Evolutionary conservation across 305 asterid species (phyloP), one percentile per base, ranked within the genome.

Genomic region (Withania somnifera): DNA sequence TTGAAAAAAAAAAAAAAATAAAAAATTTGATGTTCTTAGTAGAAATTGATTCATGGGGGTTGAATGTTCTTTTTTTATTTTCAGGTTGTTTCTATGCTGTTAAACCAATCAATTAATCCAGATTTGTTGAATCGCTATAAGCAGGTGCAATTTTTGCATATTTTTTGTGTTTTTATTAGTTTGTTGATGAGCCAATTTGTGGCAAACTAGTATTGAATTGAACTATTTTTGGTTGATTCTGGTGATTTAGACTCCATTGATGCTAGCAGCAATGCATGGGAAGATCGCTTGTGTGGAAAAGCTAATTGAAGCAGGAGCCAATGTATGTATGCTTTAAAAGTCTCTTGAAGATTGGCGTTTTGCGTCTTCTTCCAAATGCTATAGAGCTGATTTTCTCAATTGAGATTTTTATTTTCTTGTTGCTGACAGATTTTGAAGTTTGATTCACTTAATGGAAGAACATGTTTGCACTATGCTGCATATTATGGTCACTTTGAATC

Each of bases 241-340:
- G 61, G 5, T 85, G 79, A 54, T 79, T 69, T 83, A 96, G 99
- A 96, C 98, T 85, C 99, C 99, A 78, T 85, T 96, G 91, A 96
- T 94, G 99, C 82, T 96, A 88, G 99, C 98, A 86, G 97, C 99
- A 86, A 96, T 94, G 98, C 96, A 93, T 78, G 98, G 98, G 82
- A 91, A 91, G 92, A 89, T 94, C 90, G 83, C 91, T 14, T 94
- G 99, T 84, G 97, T 92, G 77, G 80, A 84, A 84, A 93, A 88
- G 91, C 92, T 96, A n/a, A 92, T 94, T 75, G 94, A 92, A 88
- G 95, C 98, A 34, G 99, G 99, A 79, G 97, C 98, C 15, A 96
- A 94, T 90, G 99, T 94, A 87, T 85, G 91, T 52, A 14, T 60
- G 38, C 68, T 60, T 32, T 10, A 47, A 58, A 3, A 45, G 32